Evolutionary conservation across 768 basidiomycete species (phyloP), one percentile per base, ranked within the genome.

Genomic region (Termitomyces sp.): DNA sequence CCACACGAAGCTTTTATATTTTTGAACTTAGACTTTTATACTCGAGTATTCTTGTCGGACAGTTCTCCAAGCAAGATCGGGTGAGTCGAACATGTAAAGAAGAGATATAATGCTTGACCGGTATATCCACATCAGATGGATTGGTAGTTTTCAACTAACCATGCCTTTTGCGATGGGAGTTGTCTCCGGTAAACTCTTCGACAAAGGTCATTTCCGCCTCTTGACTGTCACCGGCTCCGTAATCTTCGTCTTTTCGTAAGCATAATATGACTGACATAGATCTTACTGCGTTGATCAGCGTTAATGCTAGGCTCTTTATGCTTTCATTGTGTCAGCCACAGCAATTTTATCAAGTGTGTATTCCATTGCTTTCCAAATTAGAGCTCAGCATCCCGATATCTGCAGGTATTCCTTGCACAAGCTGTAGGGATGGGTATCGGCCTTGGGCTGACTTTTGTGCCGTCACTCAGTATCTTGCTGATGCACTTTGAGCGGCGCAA

Each of bases 401-500:
- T 33, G 45, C n/a, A 66, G 65, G 63, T 68, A 6, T 63, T 65
- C 41, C 59, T 69, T n/a, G 59, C 62, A 2, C 67, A 65, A 49
- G 64, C 60, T 35, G 30, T 68, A 5, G 65, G 67, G 3, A 62
- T 72, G 43, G 73, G 79, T 11, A 63, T 80, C 22, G 74, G 73
- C 5, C 63, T 72, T 11, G 77, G 77, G 1, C 50, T 73, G 40
- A 66, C 72, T 18, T 77, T 73, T 58, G 64, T 74, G 28, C 80
- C 80, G 2, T 68, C 75, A 0, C 58, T 79, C 11, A 72, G 74
- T 3, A 68, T 79, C 51, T 54, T 76, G n/a, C 70, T 72, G 16
- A 77, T 78, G 35, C 75, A 79, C 66, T 81, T 81, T 54, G 55
- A 66, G 16, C 67, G 65, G 50, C 67, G 70, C 18, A 70, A 13